A percentile compares a stretch with the other conserved stretches of the same genome.
Evolutionary conservation across 1,284 basidiomycete genomes (phyloP).

Genomic region (Coriolopsis trogii): DNA sequence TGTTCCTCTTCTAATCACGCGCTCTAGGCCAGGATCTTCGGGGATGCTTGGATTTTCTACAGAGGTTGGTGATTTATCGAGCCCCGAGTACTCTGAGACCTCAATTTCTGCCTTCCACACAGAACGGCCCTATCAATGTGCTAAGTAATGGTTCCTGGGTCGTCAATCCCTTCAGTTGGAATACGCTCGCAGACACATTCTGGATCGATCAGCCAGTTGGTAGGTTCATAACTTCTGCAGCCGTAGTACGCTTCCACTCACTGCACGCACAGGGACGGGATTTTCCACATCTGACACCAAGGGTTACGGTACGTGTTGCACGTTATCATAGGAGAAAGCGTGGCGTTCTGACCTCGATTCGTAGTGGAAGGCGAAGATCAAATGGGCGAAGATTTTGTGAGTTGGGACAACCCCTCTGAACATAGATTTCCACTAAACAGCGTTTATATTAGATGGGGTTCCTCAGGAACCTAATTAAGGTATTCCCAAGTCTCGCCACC

Average conservation of each 20-base stretch:
- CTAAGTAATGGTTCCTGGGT: slow-evolving; percentile 49
- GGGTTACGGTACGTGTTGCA: slow-evolving; percentile 52
- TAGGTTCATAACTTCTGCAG: not conserved
- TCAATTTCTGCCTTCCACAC: not conserved
- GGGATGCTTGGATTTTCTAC: slow-evolving; percentile 65
- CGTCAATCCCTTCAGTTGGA: slow-evolving; percentile 58
- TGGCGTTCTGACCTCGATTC: not conserved
- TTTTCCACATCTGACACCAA: slow-evolving; percentile 61
- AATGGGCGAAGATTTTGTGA: slow-evolving; percentile 67
- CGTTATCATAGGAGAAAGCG: not conserved
- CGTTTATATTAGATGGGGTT: slow-evolving; percentile 23
- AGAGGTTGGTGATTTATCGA: slow-evolving; percentile 45
- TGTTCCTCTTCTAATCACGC: too few relatives aligned
- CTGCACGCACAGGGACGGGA: slow-evolving; percentile 51
- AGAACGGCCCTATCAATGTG: slow-evolving; percentile 72
- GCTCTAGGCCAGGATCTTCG: slow-evolving; percentile 66
- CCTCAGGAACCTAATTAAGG: slow-evolving; percentile 26
- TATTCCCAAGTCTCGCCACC: slow-evolving; percentile 31
- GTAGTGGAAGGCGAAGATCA: slow-evolving; percentile 68
- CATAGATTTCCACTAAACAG: not conserved
- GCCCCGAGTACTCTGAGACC: not conserved
- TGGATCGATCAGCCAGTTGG: slow-evolving; percentile 72
- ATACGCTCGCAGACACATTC: slow-evolving; percentile 60
- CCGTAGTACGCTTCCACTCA: not conserved
- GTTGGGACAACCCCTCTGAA: not conserved